Percentiles rank a stretch among this genome's conserved stretches.
Evolutionary conservation across 768 basidiomycete species (phyloP).

Genomic region (Serendipita sp.): DNA sequence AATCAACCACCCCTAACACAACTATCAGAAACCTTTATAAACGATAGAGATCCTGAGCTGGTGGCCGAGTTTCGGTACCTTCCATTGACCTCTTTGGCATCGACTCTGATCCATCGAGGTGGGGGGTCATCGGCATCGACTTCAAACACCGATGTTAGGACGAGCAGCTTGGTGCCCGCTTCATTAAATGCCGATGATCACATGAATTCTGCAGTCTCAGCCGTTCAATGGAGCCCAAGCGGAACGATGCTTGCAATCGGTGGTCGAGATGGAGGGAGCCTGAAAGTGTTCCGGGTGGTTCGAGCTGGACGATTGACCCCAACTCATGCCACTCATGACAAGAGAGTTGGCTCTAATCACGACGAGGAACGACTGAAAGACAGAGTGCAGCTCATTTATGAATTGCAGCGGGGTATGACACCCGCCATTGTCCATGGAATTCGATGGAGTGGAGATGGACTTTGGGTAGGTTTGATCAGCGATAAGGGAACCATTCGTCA

Average conservation of each 20-base stretch:
- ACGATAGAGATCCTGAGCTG: slow-evolving; percentile 10
- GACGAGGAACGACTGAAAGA: slow-evolving; percentile 10
- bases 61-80: slow-evolving; percentile 34
- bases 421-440: slow-evolving; percentile 42
- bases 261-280: slow-evolving; percentile 37
- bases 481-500: slow-evolving; percentile 21
- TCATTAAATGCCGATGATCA: neutral
- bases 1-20: neutral
- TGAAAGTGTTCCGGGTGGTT: slow-evolving; percentile 32
- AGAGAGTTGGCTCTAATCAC: neutral
- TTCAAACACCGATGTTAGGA: neutral
- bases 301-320: slow-evolving; percentile 9
- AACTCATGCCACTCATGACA: slow-evolving; percentile 9
- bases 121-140: neutral
- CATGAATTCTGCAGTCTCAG: slow-evolving; percentile 22
- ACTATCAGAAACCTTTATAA: neutral
- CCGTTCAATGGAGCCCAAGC: slow-evolving; percentile 34
- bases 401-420: slow-evolving; percentile 56
- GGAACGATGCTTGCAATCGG: slow-evolving; percentile 36
- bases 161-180: neutral
- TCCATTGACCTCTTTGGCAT: slow-evolving; percentile 22
- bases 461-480: slow-evolving; percentile 58
- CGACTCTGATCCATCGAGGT: neutral
- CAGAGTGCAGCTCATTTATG: slow-evolving; percentile 39
- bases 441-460: slow-evolving; percentile 38